Conservation (phyloP, 805 yeast genomes). For the Candida fluviatilis region DNA sequence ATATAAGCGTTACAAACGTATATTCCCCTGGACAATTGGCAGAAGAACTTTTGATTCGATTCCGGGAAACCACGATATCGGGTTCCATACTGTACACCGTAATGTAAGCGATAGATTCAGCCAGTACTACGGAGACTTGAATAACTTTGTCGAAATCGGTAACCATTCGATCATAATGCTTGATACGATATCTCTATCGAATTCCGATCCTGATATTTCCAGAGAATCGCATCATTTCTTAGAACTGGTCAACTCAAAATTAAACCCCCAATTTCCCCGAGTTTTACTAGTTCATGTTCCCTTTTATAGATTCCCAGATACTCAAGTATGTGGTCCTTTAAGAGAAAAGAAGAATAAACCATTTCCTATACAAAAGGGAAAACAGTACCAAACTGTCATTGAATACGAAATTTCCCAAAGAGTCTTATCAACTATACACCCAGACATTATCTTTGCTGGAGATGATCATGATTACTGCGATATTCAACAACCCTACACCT, state of each 20-base stretch:
- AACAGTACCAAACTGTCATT: conserved; percentile 88
- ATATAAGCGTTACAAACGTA: conserved; percentile 56
- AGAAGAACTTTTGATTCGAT: conserved; percentile 35
- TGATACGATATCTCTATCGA: conserved; percentile 82
- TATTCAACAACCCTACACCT: conserved; percentile 46
- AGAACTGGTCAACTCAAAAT: conserved; percentile 21
- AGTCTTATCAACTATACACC: conserved; percentile 56
- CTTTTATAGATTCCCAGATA: conserved; percentile 60
- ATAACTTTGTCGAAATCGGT: conserved; percentile 49
- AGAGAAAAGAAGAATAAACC: conserved; percentile 57
- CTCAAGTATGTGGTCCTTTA: conserved; percentile 66
- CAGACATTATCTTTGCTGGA: conserved; percentile 75
- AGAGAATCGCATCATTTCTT: conserved; percentile 55
- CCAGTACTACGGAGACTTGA: conserved; percentile 69
- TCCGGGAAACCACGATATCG: conserved; percentile 97
- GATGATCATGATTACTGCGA: conserved; percentile 98
- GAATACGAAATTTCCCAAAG: conserved; percentile 55
- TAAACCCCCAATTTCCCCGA: conserved; percentile 44
- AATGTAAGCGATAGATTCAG: conserved; percentile 60
- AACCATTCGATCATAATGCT: conserved; percentile 71
- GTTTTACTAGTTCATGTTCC: conserved; percentile 87
- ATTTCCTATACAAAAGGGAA: conserved; percentile 72
- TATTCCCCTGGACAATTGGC: conserved; percentile 58
- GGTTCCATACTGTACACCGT: conserved; percentile 73
- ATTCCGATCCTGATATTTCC: conserved; percentile 39